Percentiles rank a stretch among this genome's conserved stretches.
Evolutionary conservation across 768 basidiomycete genomes (phyloP).

Genomic region (Myochromella boudieri): DNA sequence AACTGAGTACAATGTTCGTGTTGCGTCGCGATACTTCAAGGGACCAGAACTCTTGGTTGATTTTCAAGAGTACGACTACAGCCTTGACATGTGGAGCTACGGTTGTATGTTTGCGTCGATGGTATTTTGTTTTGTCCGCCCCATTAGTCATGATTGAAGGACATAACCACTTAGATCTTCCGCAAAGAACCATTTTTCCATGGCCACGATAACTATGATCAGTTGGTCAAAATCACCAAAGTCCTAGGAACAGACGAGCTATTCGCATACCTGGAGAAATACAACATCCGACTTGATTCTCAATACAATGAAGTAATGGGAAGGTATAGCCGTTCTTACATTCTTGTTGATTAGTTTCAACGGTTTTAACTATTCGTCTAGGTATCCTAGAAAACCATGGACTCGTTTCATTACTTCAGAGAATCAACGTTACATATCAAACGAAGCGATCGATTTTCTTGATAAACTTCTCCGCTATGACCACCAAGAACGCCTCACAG

Average conservation of each 20-base stretch:
- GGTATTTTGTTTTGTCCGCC: conserved; percentile 49
- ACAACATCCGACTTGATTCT: conserved; percentile 93
- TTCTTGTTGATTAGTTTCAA: conserved; percentile 4
- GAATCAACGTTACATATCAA: conserved; percentile 94
- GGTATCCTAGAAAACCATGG: conserved; percentile 95
- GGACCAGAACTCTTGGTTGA: conserved; percentile 96
- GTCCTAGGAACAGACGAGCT: conserved; percentile 96
- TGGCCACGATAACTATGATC: conserved; percentile 98
- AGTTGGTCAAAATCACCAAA: conserved; percentile 96
- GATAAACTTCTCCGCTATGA: conserved; percentile 96
- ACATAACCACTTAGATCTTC: conserved; percentile 92
- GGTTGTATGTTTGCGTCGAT: conserved; percentile 99
- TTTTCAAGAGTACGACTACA: conserved; percentile 98
- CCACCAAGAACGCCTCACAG: conserved; percentile 95
- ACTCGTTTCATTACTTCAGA: conserved; percentile 92
- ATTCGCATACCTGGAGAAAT: conserved; percentile 90
- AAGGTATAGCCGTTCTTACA: conserved; percentile 44
- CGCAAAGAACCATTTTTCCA: conserved; percentile 99
- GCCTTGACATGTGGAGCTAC: conserved; percentile 97
- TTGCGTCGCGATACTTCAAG: conserved; percentile 97
- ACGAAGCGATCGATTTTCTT: conserved; percentile 94
- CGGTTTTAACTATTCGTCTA: conserved; percentile 26
- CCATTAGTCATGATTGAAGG: background rate
- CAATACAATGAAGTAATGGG: conserved; percentile 95
- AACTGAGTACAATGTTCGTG: conserved; percentile 97